Evolutionary conservation across 495 filamentous ascomycete species (phyloP).

Genomic region (Penicillium arizonense): DNA sequence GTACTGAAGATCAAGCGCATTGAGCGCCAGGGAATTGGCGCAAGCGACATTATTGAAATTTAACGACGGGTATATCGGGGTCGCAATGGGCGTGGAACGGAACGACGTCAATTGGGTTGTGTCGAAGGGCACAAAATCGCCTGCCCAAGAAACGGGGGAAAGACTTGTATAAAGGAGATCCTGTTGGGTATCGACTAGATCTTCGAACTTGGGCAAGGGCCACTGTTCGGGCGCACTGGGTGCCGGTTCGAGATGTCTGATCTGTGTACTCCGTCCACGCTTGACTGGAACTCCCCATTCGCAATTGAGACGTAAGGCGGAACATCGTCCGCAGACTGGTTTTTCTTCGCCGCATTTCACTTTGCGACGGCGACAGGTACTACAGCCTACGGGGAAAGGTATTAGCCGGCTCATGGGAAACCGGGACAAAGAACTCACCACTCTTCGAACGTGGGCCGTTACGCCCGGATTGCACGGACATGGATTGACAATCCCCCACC

Average conservation of each 20-base stretch:
- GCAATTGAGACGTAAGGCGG: conserved; percentile 28
- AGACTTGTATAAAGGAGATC: conserved; percentile 8
- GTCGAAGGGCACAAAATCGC: conserved; percentile 6
- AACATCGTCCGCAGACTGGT: conserved; percentile 48
- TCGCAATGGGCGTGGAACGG: conserved; percentile 8
- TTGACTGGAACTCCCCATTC: conserved; percentile 41
- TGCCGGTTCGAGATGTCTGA: conserved; percentile 34
- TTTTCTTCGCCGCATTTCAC: conserved; percentile 56
- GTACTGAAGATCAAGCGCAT: conserved; percentile 37
- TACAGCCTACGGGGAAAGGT: conserved; percentile 33
- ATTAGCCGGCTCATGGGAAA: background rate
- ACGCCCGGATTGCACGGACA: conserved; percentile 32
- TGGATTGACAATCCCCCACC: conserved; percentile 27
- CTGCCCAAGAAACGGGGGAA: conserved; percentile 23
- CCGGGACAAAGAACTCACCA: conserved; percentile 17
- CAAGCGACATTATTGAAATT: conserved; percentile 26
- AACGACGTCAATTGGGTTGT: conserved; percentile 6
- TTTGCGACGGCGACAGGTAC: conserved; percentile 55
- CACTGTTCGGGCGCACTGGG: conserved; percentile 11
- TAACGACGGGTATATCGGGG: conserved; percentile 29
- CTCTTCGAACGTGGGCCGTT: conserved; percentile 49
- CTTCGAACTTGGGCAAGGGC: conserved; percentile 10
- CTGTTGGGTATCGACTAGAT: conserved; percentile 10
- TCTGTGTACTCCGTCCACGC: conserved; percentile 25
- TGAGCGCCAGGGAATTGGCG: conserved; percentile 36